Evolutionary conservation across 345 rosid genomes (phyloP).

Genomic region (Boechera stricta): DNA sequence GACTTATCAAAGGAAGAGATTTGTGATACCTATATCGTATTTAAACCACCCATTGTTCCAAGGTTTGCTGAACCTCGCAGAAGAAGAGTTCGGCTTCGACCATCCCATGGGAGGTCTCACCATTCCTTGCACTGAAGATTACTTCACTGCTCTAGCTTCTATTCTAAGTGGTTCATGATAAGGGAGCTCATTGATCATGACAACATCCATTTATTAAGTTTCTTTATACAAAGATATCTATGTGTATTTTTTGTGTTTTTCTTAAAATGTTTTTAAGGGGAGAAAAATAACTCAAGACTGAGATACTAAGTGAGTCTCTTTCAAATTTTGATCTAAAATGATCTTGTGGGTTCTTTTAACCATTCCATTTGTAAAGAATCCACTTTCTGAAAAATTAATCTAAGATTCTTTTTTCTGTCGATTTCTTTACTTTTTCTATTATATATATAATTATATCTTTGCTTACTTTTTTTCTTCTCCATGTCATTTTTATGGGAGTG

Average conservation of each 20-base stretch:
- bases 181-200: conserved; percentile 11
- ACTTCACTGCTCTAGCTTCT: conserved; percentile 60
- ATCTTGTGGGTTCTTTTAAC: conserved; percentile 35
- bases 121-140: conserved; percentile 77
- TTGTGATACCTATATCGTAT: conserved; percentile 70
- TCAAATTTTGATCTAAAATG: conserved; percentile 28
- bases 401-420: conserved; percentile 13
- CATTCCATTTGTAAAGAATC: conserved; percentile 35
- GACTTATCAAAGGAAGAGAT: conserved; percentile 58
- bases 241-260: conserved; percentile 8
- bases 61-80: conserved; percentile 62
- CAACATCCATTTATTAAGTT: conserved; percentile 8
- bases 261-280: conserved; percentile 17
- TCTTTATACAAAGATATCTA: background rate
- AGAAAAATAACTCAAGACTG: conserved; percentile 46
- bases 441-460: background rate
- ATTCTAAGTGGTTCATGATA: conserved; percentile 52
- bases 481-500: background rate
- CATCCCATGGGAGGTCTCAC: conserved; percentile 87
- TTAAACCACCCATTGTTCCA: conserved; percentile 75
- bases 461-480: conserved; percentile 2
- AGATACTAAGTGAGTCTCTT: conserved; percentile 50
- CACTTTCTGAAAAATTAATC: conserved; percentile 26
- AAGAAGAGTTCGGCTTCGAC: conserved; percentile 80
- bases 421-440: background rate